Percentiles rank a stretch among this genome's conserved stretches.
phyloP scores from a whole-genome alignment of 2,329 filamentous ascomycete genomes.

The Alternaria incomplexa region DNA sequence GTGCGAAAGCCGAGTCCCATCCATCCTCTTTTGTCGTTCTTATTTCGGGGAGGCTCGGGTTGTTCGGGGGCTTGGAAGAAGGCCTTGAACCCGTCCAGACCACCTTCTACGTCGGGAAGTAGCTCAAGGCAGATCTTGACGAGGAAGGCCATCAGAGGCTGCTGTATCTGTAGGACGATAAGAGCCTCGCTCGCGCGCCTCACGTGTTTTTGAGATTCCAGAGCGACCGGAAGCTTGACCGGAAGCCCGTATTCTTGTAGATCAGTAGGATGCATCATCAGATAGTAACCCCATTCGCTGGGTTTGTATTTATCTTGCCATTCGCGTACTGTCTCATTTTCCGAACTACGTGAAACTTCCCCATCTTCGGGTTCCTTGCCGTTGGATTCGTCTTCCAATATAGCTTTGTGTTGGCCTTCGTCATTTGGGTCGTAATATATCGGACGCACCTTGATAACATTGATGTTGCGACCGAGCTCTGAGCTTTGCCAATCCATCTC shows the following conservation, averaged over 20 bases:
- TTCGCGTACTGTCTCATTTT: neutral
- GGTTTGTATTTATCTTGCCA: neutral
- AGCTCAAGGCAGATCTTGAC: neutral
- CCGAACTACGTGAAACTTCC: neutral
- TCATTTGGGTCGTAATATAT: neutral
- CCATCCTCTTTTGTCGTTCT: neutral
- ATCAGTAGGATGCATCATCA: neutral
- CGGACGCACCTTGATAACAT: neutral
- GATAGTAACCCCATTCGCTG: neutral
- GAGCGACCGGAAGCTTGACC: neutral
- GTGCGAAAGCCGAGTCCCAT: neutral
- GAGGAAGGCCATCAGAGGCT: neutral
- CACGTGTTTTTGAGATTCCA: neutral
- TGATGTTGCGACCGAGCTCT: neutral
- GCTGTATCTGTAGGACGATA: neutral
- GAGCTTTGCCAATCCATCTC: neutral
- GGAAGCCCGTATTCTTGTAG: neutral
- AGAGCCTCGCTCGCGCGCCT: neutral
- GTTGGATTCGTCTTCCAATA: neutral
- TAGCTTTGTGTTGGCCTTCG: neutral
- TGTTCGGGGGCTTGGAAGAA: neutral
- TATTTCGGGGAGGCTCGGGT: neutral
- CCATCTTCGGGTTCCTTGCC: neutral
- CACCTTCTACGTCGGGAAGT: neutral
- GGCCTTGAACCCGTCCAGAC: neutral